phyloP scores from a whole-genome alignment of 305 asterid genomes.

The Fraxinus velutina region DNA sequence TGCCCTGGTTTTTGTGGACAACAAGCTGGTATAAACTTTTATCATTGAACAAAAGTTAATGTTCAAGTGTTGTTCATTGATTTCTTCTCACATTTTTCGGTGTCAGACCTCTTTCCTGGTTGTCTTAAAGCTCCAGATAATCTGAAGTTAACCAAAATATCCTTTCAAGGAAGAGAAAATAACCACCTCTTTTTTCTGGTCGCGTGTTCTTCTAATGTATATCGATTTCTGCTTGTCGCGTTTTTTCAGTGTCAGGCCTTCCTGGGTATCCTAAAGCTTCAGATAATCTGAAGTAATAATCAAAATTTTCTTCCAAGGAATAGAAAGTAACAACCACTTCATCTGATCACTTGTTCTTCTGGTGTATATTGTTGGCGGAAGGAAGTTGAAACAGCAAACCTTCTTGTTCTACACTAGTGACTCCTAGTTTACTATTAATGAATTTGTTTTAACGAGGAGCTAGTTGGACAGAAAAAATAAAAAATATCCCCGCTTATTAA shows the following conservation, averaged over 20 bases:
- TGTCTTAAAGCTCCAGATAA: not conserved
- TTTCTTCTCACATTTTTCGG: not conserved
- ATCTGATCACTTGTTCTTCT: not conserved
- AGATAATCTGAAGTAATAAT: not conserved
- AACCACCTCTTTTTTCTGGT: not conserved
- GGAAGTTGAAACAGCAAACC: not conserved
- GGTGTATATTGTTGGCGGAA: not conserved
- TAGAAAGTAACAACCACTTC: not conserved
- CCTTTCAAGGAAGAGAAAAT: not conserved
- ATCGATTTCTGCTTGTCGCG: not conserved
- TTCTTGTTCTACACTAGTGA: not conserved
- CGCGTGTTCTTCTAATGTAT: not conserved
- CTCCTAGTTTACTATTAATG: not conserved
- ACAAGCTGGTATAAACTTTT: constrained; percentile 67
- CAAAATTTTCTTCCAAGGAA: not conserved
- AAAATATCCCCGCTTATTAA: not conserved
- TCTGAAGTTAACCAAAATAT: not conserved
- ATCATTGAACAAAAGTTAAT: not conserved
- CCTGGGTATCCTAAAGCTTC: not conserved
- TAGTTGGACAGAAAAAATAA: not conserved
- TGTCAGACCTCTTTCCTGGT: not conserved
- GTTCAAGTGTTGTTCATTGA: not conserved
- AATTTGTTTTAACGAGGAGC: not conserved
- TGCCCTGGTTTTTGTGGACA: constrained; percentile 95
- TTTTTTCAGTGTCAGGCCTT: not conserved